phyloP scores from a whole-genome alignment of 2,329 filamentous ascomycete species.

The Malbranchea cinnamomea region DNA sequence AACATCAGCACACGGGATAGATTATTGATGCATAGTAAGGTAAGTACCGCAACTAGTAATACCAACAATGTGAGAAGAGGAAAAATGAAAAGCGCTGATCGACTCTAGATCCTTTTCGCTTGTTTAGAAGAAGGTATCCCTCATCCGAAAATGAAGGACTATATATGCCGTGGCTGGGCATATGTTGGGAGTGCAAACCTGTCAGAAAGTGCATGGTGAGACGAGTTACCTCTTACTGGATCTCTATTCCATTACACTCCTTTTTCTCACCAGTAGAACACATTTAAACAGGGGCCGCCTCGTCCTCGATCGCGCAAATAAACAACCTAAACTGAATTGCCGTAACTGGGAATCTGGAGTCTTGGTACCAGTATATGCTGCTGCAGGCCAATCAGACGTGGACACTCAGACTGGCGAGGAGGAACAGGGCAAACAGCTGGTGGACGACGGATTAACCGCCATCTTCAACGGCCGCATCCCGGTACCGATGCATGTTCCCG shows the following conservation, averaged over 20 bases:
- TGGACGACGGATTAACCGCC: no score
- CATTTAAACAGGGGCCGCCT: conserved; percentile 53
- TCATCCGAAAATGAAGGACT: conserved; percentile 11
- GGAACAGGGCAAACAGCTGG: conserved; percentile 8
- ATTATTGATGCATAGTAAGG: conserved; percentile 79
- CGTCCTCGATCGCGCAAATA: conserved; percentile 51
- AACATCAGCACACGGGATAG: conserved; percentile 56
- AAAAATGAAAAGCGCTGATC: no score
- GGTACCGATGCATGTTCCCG: no score
- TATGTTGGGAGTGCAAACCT: conserved; percentile 88
- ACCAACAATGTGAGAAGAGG: no score
- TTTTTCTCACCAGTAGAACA: neutral
- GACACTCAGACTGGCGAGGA: conserved; percentile 9
- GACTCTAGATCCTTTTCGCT: conserved; percentile 20
- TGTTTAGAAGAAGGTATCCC: conserved; percentile 15
- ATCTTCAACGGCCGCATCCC: no score
- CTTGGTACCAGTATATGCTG: conserved; percentile 43
- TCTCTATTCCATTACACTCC: neutral
- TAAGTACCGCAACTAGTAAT: conserved; percentile 28
- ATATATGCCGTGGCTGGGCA: conserved; percentile 46
- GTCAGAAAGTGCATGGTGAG: conserved; percentile 82
- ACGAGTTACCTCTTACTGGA: neutral
- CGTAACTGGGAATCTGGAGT: conserved; percentile 97
- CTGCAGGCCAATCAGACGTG: conserved; percentile 8
- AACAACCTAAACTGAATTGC: conserved; percentile 60